These are phyloP conservation scores for Cryphonectria carpinicola DNA, from an alignment of 2,329 filamentous ascomycete species.

Conservation along the genomic window DNA sequence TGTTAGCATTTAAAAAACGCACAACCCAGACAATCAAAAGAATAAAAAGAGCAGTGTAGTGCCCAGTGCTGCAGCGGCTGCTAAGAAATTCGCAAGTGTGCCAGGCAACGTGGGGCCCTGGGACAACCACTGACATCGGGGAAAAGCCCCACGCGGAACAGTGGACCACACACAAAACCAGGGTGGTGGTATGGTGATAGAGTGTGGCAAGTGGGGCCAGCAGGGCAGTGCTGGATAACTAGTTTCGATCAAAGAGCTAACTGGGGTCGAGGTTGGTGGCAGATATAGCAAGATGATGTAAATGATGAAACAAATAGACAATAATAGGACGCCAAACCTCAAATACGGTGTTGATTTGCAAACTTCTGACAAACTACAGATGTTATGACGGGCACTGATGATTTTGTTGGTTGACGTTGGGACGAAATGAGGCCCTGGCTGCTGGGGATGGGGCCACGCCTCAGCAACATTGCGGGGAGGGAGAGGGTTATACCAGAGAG, in stretches of 20 bases:
- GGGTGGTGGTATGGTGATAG: constrained; percentile 7
- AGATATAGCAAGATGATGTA: constrained; percentile 2
- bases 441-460: neutral
- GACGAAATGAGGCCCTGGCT: neutral
- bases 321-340: neutral
- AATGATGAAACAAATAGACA: neutral
- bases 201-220: constrained; percentile 15
- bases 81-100: neutral
- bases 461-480: neutral
- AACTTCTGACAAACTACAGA: neutral
- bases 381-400: neutral
- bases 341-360: neutral
- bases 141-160: constrained; percentile 5
- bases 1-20: neutral
- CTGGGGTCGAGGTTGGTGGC: constrained; percentile 1
- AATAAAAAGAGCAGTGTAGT: neutral
- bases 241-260: neutral
- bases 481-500: neutral
- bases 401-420: neutral
- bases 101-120: neutral
- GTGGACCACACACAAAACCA: constrained; percentile 8
- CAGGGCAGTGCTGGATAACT: constrained; percentile 5
- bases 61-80: neutral
- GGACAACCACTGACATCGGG: neutral
- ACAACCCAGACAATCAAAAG: neutral